Percentiles rank a stretch among this genome's conserved stretches.
These are phyloP conservation scores for Phaeophleospora eucalypticola DNA, from an alignment of 2,329 filamentous ascomycete genomes.

Conservation along the genomic window DNA sequence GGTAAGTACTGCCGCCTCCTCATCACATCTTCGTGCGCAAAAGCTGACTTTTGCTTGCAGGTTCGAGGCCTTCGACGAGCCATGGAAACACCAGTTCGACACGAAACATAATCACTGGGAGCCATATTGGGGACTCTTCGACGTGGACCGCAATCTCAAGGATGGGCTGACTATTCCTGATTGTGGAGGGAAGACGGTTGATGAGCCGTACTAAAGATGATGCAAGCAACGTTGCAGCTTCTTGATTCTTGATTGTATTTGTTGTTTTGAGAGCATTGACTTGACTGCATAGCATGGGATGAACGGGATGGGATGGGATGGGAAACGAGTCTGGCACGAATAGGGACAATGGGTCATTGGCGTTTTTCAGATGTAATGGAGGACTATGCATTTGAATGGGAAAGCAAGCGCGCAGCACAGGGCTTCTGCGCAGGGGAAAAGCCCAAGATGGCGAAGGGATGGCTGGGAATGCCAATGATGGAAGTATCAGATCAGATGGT, in stretches of 20 bases:
- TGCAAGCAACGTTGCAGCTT: no score
- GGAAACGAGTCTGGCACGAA: neutral
- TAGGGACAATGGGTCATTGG: neutral
- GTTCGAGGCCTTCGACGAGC: conserved; percentile 95
- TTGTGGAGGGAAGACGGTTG: conserved; percentile 67
- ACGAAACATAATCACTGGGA: conserved; percentile 68
- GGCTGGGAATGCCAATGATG: no score
- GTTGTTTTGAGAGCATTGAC: neutral
- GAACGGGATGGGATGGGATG: neutral
- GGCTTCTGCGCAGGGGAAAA: no score
- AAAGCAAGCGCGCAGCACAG: no score
- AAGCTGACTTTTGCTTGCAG: conserved; percentile 26
- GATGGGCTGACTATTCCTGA: conserved; percentile 78
- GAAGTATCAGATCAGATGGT: no score
- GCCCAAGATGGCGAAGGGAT: no score
- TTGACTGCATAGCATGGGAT: neutral
- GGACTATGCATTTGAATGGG: no score
- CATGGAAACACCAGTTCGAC: conserved; percentile 82
- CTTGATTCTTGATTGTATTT: neutral
- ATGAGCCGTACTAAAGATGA: conserved; percentile 20
- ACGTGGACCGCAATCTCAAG: conserved; percentile 79
- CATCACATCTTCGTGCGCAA: conserved; percentile 55
- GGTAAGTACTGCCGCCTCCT: conserved; percentile 50
- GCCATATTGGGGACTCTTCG: conserved; percentile 91
- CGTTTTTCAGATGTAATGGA: no score